Evolutionary conservation across 225 moss, liverwort and hornwort genomes (phyloP).

Genomic region (Anthoceros angustus): DNA sequence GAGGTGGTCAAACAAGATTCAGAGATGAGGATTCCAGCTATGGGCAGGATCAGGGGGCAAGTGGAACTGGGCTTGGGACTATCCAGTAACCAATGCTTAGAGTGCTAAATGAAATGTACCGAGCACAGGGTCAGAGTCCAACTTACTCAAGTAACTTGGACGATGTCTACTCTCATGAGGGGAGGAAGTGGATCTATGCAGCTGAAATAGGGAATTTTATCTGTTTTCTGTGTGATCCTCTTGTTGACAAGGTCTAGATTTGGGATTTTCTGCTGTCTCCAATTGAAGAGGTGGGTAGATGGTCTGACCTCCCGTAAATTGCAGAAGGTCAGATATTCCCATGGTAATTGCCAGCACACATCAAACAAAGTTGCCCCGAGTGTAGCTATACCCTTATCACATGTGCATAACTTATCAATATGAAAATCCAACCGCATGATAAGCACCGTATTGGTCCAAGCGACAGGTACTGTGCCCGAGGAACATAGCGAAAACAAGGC

Average conservation of each 20-base stretch:
- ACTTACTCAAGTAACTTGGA: slow-evolving; percentile 61
- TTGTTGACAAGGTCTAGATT: slow-evolving; percentile 55
- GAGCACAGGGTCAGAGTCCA: slow-evolving; percentile 85
- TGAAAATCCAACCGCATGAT: slow-evolving; percentile 5
- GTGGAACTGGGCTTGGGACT: slow-evolving; percentile 93
- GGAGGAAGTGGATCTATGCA: no score
- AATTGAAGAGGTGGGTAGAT: slow-evolving; percentile 62
- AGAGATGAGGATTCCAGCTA: slow-evolving; percentile 83
- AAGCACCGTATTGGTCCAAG: slow-evolving; percentile 84
- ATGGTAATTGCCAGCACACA: slow-evolving; percentile 42
- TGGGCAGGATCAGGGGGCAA: slow-evolving; percentile 98
- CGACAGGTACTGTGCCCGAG: slow-evolving; percentile 85
- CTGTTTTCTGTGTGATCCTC: slow-evolving; percentile 87
- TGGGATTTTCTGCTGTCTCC: slow-evolving; percentile 42
- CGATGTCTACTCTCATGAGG: neutral
- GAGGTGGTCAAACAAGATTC: slow-evolving; percentile 64
- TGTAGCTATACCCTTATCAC: no score
- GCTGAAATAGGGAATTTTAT: no score
- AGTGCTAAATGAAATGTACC: slow-evolving; percentile 96
- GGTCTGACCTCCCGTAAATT: slow-evolving; percentile 75
- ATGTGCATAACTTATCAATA: neutral
- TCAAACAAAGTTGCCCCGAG: slow-evolving; percentile 36
- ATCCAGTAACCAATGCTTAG: slow-evolving; percentile 92
- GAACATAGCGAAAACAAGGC: slow-evolving; percentile 83
- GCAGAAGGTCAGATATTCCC: slow-evolving; percentile 35